A percentile compares a stretch with the other conserved stretches of the same genome.
Evolutionary conservation across 169 alveolate genomes (phyloP).

Genomic region (Eimeria tenella): DNA sequence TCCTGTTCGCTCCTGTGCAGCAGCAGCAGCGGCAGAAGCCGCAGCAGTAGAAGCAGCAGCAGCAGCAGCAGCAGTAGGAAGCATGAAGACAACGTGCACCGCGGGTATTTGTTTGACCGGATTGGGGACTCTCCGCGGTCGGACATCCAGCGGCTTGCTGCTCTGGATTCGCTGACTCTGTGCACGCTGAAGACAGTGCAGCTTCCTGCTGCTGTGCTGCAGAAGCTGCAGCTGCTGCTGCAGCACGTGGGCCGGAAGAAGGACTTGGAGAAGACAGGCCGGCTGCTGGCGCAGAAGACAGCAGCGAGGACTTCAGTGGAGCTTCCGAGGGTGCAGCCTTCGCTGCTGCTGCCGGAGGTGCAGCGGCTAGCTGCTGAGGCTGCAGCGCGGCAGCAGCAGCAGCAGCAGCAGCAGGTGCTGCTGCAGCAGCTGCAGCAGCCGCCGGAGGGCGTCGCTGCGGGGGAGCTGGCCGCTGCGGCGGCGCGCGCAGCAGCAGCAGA

Average conservation of each 20-base stretch:
- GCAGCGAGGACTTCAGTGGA: constrained; percentile 89
- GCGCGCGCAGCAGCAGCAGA: constrained; percentile 6
- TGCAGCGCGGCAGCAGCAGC: neutral
- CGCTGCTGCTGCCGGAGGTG: constrained; percentile 80
- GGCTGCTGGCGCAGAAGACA: constrained; percentile 82
- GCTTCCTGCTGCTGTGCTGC: constrained; percentile 39
- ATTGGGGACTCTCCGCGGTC: constrained; percentile 43
- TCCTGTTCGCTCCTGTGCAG: neutral
- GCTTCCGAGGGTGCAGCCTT: constrained; percentile 89
- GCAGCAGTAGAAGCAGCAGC: constrained; percentile 33
- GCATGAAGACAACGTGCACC: neutral
- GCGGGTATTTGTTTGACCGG: constrained; percentile 72
- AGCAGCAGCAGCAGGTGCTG: neutral
- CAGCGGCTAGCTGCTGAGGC: constrained; percentile 70
- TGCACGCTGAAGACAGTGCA: constrained; percentile 48
- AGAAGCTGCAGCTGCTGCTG: constrained; percentile 57
- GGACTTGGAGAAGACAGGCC: constrained; percentile 88
- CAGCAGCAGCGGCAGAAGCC: constrained; percentile 1
- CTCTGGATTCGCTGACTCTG: constrained; percentile 63
- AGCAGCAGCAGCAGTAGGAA: constrained; percentile 42
- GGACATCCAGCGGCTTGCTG: constrained; percentile 52
- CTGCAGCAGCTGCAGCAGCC: constrained; percentile 4
- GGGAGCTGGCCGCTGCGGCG: neutral
- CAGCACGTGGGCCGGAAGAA: constrained; percentile 78
- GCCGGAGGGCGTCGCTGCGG: constrained; percentile 4